Evolutionary conservation across 345 rosid species (phyloP), one percentile per base, ranked within the genome.

Genomic region (Populus simonii): DNA sequence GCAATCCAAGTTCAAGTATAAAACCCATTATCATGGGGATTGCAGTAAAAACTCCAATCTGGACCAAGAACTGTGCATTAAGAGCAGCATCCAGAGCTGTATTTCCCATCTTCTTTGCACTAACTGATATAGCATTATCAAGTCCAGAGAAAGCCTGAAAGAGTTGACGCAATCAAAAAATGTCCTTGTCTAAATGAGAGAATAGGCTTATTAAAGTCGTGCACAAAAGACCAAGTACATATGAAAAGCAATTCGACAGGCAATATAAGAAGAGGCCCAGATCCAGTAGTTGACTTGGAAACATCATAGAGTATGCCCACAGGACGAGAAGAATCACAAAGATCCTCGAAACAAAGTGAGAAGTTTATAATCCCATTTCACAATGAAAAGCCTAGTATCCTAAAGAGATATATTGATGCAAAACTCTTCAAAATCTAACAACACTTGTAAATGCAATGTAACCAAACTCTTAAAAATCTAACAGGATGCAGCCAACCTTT

Each of bases 11-110:
- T 84, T 96, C 99, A 83, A 96, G 97, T 80, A 96, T 91, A 87
- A 96, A 96, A 72, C 99, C 99, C 98, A 96, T 91, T 80, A 96
- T 80, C 99, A 96, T 96, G 68, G 99, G 99, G 66, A 96, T 94
- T 3, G 99, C 99, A 12, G 99, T 96, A 81, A 96, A 96, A 87
- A 96, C 77, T 77, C 99, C 99, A 74, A 96, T 96, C 88, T 96
- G 99, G 80, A 93, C 94, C 90, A 96, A 86, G 88, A 96, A 96
- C 80, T 96, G 99, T 47, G 98, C 86, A 88, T 96, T 96, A 77
- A 96, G 78, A 79, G 87, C 99, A 45, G 99, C 91, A 89, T 96
- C 89, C 84, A 96, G 79, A 38, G 99, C 96, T 77, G 93, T 90
- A 83, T 92, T 96, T 72, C 97, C 98, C 7, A 71, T 79, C 29